Evolutionary conservation across 768 basidiomycete species (phyloP).

Genomic region (Rhizopogon vinicolor): DNA sequence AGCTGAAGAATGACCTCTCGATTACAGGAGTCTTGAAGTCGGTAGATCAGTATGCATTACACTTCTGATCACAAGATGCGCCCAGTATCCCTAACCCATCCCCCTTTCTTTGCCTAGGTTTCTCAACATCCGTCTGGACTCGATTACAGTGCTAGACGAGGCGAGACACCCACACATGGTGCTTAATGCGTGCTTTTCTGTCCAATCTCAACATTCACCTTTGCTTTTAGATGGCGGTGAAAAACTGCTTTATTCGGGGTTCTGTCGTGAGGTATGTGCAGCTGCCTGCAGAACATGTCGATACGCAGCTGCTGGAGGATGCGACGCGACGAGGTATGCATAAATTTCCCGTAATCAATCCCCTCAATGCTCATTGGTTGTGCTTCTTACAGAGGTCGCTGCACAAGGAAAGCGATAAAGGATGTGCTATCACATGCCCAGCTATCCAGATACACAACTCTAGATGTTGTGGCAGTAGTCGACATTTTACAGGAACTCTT

Average conservation of each 20-base stretch:
- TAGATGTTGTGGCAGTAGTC: neutral
- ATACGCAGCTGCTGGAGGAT: conserved; percentile 93
- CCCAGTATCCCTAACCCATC: neutral
- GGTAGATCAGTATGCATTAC: conserved; percentile 83
- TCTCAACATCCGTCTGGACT: conserved; percentile 93
- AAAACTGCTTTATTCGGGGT: conserved; percentile 98
- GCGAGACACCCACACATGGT: conserved; percentile 98
- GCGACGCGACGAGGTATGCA: conserved; percentile 87
- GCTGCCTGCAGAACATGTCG: conserved; percentile 87
- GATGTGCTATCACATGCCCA: neutral
- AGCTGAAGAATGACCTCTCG: conserved; percentile 97
- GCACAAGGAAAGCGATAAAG: conserved; percentile 36
- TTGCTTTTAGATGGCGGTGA: conserved; percentile 82
- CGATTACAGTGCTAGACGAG: conserved; percentile 89
- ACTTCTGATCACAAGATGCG: neutral
- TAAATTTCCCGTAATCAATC: neutral
- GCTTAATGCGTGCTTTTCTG: neutral
- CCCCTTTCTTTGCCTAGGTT: conserved; percentile 46
- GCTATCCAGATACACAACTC: neutral
- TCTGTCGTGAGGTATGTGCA: conserved; percentile 98
- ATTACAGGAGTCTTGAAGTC: conserved; percentile 96
- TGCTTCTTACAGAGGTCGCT: conserved; percentile 31
- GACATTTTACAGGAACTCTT: neutral
- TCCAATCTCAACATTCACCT: neutral
- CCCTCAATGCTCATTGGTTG: conserved; percentile 1